Conservation (phyloP, 2,329 filamentous ascomycete species). For the Cercospora citrullina region DNA sequence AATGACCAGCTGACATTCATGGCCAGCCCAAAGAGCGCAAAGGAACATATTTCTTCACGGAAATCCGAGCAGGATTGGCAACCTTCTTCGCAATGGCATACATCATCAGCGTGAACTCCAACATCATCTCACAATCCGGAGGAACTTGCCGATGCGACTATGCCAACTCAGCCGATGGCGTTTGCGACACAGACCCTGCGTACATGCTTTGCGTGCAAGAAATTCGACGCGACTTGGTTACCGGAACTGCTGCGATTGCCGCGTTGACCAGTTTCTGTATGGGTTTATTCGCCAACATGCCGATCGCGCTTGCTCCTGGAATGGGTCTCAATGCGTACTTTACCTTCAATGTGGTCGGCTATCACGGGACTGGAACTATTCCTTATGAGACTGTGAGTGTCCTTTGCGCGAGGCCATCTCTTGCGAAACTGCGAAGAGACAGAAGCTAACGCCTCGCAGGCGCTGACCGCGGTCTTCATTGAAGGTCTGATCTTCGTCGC, state of each 20-base stretch:
- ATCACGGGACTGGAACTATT: slow-evolving; percentile 70
- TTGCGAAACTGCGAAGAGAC: not conserved
- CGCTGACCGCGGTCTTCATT: slow-evolving; percentile 82
- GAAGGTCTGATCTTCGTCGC: slow-evolving; percentile 84
- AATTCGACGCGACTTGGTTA: slow-evolving; percentile 77
- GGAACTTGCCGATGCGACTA: slow-evolving; percentile 72
- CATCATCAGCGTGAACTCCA: slow-evolving; percentile 66
- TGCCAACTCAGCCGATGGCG: slow-evolving; percentile 46
- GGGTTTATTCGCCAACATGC: slow-evolving; percentile 80
- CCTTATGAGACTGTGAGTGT: slow-evolving; percentile 60
- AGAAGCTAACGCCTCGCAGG: slow-evolving; percentile 37
- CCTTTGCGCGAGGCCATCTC: too few species aligned
- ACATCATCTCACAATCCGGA: slow-evolving; percentile 69
- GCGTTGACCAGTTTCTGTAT: slow-evolving; percentile 79
- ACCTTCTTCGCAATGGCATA: slow-evolving; percentile 72
- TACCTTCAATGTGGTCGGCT: slow-evolving; percentile 76
- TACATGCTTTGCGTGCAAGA: slow-evolving; percentile 63
- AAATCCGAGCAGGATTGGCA: slow-evolving; percentile 78
- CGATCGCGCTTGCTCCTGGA: slow-evolving; percentile 70
- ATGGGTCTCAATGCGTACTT: slow-evolving; percentile 90
- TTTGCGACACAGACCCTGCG: slow-evolving; percentile 57
- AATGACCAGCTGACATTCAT: slow-evolving; percentile 21
- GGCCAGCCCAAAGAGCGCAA: slow-evolving; percentile 67
- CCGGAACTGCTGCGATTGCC: slow-evolving; percentile 79
- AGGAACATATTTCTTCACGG: slow-evolving; percentile 76